Percentiles rank a stretch among this genome's conserved stretches.
Evolutionary conservation across 768 basidiomycete species (phyloP).

Genomic region (Tylopilus sp.): DNA sequence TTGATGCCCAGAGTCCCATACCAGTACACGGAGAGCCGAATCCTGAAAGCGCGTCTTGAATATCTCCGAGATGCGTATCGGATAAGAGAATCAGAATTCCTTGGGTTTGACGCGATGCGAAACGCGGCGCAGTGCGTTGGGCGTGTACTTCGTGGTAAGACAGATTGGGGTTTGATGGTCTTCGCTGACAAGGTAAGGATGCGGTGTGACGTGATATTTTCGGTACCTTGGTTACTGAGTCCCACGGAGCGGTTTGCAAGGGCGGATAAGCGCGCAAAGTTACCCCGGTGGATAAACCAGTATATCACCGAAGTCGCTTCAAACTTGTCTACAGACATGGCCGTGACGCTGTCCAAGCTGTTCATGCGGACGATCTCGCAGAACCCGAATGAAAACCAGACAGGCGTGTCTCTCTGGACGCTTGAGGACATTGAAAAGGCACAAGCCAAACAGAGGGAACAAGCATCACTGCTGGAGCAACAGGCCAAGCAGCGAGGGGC

Average conservation of each 20-base stretch:
- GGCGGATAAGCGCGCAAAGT: conserved; percentile 89
- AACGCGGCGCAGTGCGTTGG: conserved; percentile 99
- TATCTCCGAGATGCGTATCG: conserved; percentile 98
- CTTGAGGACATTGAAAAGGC: conserved; percentile 86
- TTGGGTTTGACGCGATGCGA: conserved; percentile 99
- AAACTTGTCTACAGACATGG: conserved; percentile 98
- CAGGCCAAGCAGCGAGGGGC: conserved; percentile 20
- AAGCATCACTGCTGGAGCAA: conserved; percentile 46
- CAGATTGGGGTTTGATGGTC: conserved; percentile 99
- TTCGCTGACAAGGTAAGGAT: conserved; percentile 95
- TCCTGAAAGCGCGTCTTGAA: conserved; percentile 94
- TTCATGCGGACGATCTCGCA: conserved; percentile 99
- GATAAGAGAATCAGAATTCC: conserved; percentile 96
- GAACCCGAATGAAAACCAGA: conserved; percentile 94
- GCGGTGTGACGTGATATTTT: background rate
- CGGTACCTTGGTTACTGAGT: background rate
- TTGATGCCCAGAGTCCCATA: conserved; percentile 70
- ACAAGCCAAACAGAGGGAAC: conserved; percentile 75
- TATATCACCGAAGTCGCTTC: conserved; percentile 98
- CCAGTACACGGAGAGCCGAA: conserved; percentile 97
- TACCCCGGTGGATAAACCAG: conserved; percentile 98
- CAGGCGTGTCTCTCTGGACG: conserved; percentile 93
- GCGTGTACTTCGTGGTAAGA: conserved; percentile 95
- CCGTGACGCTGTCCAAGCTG: conserved; percentile 86
- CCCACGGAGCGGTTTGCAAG: conserved; percentile 78